Conservation (phyloP, 169 alveolate species). For the Plasmodium vivax region DNA sequence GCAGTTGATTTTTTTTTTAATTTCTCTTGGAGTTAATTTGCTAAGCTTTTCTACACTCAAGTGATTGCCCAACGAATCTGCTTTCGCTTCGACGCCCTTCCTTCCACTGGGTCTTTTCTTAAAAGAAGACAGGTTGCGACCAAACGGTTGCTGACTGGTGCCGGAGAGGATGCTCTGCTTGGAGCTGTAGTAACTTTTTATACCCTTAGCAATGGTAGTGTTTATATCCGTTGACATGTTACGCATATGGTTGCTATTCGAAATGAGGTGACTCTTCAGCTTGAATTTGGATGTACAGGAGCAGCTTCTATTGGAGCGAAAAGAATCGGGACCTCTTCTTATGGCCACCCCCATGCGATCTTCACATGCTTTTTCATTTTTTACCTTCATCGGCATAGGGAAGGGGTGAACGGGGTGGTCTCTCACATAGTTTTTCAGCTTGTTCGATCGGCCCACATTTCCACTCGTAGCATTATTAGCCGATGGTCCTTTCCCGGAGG, state of each 20-base stretch:
- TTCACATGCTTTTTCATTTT: background rate
- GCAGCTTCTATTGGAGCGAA: constrained; percentile 42
- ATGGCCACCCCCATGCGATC: background rate
- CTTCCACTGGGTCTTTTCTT: background rate
- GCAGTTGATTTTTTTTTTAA: background rate
- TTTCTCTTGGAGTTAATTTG: background rate
- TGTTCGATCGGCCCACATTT: background rate
- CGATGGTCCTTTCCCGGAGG: background rate
- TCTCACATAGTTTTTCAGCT: background rate
- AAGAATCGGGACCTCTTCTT: background rate
- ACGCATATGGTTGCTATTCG: constrained; percentile 23
- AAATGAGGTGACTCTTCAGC: constrained; percentile 28
- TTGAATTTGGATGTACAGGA: constrained; percentile 44
- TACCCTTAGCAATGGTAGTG: constrained; percentile 23
- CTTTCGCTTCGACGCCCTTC: background rate
- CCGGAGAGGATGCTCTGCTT: constrained; percentile 17
- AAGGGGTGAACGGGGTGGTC: background rate
- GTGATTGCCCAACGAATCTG: background rate
- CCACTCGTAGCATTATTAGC: background rate
- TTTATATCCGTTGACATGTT: constrained; percentile 48
- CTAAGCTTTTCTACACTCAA: background rate
- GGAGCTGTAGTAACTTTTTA: constrained; percentile 32
- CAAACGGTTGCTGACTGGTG: background rate
- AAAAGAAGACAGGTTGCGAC: background rate
- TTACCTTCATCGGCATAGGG: background rate